Evolutionary conservation across 2,329 filamentous ascomycete species (phyloP), one percentile per base, ranked within the genome.

Genomic region (Aspergillus brasiliensis): DNA sequence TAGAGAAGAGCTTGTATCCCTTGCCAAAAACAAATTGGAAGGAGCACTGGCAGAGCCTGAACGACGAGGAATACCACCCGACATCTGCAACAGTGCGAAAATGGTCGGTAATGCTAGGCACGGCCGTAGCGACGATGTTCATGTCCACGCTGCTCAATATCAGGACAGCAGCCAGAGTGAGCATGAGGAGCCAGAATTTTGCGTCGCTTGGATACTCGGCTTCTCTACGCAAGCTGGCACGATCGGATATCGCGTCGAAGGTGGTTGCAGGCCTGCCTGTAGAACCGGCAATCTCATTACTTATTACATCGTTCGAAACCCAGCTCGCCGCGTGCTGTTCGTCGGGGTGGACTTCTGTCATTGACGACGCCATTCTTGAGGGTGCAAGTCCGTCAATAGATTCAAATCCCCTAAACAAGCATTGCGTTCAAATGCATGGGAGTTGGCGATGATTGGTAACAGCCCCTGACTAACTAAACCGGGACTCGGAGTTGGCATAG

Each of bases 61-160:
- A 69, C 15, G 67, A 59, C 8, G 68, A 67, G 2, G 66, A 66
- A 38, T 73, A 73, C 68, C 71, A 73, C 17, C 70, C 71, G 5
- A 73, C 66, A 38, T 73, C 67, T 5, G 65, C 53, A 31, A 72
- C 58, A 2, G 66, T 66, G 37, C 69, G 61, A 57, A 73, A 73
- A 38, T 71, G 54, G 44, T 71, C 48, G 1, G 69, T 67, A 19
- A 76, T 73, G 54, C 67, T 73, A 8, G 72, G 72, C 3, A 73
- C 62, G n/a, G 73, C 71, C 8, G 70, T 74, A 0, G 71, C 65
- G 53, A 75, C 68, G 28, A 74, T 74, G 52, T 72, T 75, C 42
- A 64, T 62, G 47, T 74, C 71, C 28, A 74, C 60, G 10, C 71
- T 69, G 3, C 69, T 67, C 1, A 73, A 60, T 8, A 72, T 70